These are phyloP conservation scores for Septoria linicola DNA, from an alignment of 2,329 filamentous ascomycete genomes.

Conservation along the genomic window DNA sequence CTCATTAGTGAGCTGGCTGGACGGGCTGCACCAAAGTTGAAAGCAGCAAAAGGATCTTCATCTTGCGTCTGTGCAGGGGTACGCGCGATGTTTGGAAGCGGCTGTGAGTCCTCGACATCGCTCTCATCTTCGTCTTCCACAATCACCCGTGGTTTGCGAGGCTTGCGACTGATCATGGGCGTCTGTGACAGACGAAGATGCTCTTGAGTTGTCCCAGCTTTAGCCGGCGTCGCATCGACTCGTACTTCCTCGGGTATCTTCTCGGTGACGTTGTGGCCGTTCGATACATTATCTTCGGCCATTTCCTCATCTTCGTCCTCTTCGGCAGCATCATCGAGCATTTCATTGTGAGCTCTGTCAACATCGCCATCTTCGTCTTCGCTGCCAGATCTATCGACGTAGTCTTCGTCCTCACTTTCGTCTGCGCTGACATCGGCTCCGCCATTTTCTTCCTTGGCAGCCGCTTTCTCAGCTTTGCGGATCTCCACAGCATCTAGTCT, in stretches of 20 bases:
- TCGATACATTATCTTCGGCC: constrained; percentile 17
- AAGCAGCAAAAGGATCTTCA: constrained; percentile 38
- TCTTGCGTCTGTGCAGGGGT: constrained; percentile 18
- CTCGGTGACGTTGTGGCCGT: constrained; percentile 31
- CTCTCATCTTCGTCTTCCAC: constrained; percentile 40
- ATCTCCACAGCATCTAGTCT: constrained; percentile 77
- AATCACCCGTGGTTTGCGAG: constrained; percentile 36
- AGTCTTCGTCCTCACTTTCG: constrained; percentile 56
- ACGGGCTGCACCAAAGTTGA: constrained; percentile 32
- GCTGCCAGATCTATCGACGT: constrained; percentile 28
- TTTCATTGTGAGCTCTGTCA: constrained; percentile 15
- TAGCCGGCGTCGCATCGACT: background rate
- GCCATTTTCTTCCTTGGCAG: constrained; percentile 63
- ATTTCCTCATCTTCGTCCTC: constrained; percentile 34
- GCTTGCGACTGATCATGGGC: constrained; percentile 24
- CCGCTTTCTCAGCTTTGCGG: constrained; percentile 71
- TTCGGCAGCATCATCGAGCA: constrained; percentile 23
- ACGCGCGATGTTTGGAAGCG: background rate
- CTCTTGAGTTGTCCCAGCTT: background rate
- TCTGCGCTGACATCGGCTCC: constrained; percentile 51
- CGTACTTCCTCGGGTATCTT: constrained; percentile 40
- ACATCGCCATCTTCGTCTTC: constrained; percentile 19
- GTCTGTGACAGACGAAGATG: constrained; percentile 13
- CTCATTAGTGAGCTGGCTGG: constrained; percentile 33
- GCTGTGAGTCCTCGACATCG: constrained; percentile 21